phyloP scores from a whole-genome alignment of 352 stramenopile species.

The Globisporangium nagaii region DNA sequence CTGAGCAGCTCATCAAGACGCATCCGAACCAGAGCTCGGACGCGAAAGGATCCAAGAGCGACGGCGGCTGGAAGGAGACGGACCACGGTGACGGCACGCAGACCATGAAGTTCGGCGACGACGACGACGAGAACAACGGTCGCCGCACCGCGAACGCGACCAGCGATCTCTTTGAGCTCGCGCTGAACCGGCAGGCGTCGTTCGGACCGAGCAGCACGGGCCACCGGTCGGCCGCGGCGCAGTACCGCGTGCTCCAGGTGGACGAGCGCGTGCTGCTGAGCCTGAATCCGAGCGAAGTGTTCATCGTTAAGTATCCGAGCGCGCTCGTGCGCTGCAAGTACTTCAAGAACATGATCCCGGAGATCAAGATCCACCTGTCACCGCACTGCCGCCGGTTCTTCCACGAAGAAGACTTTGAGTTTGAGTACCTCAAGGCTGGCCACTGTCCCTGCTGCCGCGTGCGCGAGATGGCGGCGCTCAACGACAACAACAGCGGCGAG shows the following conservation, averaged over 20 bases:
- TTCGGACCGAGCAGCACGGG: constrained; percentile 33
- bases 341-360: constrained; percentile 92
- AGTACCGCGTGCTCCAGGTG: constrained; percentile 75
- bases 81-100: constrained; percentile 62
- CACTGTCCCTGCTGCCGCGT: constrained; percentile 88
- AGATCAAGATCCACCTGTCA: constrained; percentile 90
- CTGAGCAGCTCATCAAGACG: constrained; percentile 73
- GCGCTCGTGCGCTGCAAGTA: constrained; percentile 52
- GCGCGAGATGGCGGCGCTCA: constrained; percentile 31
- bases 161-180: constrained; percentile 72
- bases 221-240: constrained; percentile 36
- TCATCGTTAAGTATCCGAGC: constrained; percentile 78
- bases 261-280: constrained; percentile 66
- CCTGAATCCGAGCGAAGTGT: constrained; percentile 80
- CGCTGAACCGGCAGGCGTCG: constrained; percentile 81
- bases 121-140: constrained; percentile 40
- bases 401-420: constrained; percentile 95
- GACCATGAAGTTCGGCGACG: constrained; percentile 72
- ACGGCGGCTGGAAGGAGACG: constrained; percentile 50
- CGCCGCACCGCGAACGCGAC: constrained; percentile 6
- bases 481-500: neutral
- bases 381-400: constrained; percentile 91
- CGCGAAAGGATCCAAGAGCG: constrained; percentile 17
- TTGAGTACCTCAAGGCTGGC: constrained; percentile 85
- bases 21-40: constrained; percentile 32